A percentile compares a stretch with the other conserved stretches of the same genome.
Conservation (phyloP, 371 early-diverging fungal species). For the Mortierella sp. region DNA sequence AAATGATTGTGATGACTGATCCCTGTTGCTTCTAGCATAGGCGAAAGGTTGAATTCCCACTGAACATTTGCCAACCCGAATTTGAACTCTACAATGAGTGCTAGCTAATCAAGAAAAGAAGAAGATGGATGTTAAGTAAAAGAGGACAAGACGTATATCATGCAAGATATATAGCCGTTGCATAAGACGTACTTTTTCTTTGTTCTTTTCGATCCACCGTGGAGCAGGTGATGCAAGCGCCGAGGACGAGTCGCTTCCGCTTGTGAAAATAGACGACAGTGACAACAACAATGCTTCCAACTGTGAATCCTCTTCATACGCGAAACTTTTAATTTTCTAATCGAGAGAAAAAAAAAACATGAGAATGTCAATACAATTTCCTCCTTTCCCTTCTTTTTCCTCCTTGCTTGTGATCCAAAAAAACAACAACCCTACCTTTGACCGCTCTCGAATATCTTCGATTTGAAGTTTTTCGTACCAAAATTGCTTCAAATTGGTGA, state of each 20-base stretch:
- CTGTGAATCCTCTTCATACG: conserved; percentile 49
- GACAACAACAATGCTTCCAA: conserved; percentile 43
- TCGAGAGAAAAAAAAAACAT: not conserved
- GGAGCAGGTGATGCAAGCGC: not conserved
- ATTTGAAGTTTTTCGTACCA: conserved; percentile 46
- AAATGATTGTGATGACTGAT: not conserved
- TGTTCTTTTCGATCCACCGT: conserved; percentile 8
- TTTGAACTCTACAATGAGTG: conserved; percentile 31
- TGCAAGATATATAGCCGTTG: not conserved
- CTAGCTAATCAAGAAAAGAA: conserved; percentile 9
- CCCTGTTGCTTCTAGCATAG: conserved; percentile 16
- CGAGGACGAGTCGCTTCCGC: not conserved
- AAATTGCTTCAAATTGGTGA: conserved; percentile 47
- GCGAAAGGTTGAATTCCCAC: conserved; percentile 50
- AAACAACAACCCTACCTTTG: conserved; percentile 21
- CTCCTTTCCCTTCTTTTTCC: not conserved
- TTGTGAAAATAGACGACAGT: conserved; percentile 28
- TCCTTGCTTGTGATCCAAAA: not conserved
- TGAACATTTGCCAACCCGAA: conserved; percentile 43
- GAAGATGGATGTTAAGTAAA: not conserved
- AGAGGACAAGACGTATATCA: not conserved
- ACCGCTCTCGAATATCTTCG: conserved; percentile 41
- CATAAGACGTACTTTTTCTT: conserved; percentile 14
- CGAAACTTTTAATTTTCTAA: conserved; percentile 50
- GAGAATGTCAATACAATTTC: not conserved